A percentile compares a stretch with the other conserved stretches of the same genome.
phyloP scores from a whole-genome alignment of 768 basidiomycete genomes.

The Nevesoporus exiguus region DNA sequence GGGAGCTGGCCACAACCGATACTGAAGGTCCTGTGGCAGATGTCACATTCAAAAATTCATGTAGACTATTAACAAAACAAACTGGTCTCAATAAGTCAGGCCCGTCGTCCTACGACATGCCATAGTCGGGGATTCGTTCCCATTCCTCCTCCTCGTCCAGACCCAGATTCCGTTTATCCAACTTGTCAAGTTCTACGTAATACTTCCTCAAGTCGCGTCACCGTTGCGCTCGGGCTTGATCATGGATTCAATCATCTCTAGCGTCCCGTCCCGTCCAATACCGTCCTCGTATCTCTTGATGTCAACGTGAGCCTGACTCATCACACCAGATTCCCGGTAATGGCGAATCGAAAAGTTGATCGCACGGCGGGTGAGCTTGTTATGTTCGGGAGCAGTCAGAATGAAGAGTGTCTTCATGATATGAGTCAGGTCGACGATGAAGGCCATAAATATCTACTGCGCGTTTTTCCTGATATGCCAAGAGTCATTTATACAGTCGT shows the following conservation, averaged over 20 bases:
- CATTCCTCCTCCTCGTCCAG: no score
- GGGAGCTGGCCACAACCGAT: no score
- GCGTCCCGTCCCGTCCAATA: neutral
- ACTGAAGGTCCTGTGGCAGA: no score
- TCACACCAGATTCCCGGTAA: neutral
- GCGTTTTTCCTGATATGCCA: neutral
- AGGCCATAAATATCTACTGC: neutral
- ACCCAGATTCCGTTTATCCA: no score
- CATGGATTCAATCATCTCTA: neutral
- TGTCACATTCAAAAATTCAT: no score
- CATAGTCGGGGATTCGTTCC: no score
- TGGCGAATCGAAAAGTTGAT: neutral
- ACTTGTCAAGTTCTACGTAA: no score
- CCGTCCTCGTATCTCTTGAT: neutral
- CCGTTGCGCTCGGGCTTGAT: neutral
- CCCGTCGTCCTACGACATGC: no score
- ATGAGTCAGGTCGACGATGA: neutral
- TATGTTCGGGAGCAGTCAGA: neutral
- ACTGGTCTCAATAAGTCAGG: no score
- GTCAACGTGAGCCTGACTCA: neutral
- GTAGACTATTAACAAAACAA: no score
- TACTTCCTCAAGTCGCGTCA: neutral
- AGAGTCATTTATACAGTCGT: neutral
- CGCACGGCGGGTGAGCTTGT: neutral
- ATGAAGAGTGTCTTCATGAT: neutral